These are phyloP conservation scores for Trichocladium antarcticum DNA, from an alignment of 495 filamentous ascomycete species.

Conservation along the genomic window DNA sequence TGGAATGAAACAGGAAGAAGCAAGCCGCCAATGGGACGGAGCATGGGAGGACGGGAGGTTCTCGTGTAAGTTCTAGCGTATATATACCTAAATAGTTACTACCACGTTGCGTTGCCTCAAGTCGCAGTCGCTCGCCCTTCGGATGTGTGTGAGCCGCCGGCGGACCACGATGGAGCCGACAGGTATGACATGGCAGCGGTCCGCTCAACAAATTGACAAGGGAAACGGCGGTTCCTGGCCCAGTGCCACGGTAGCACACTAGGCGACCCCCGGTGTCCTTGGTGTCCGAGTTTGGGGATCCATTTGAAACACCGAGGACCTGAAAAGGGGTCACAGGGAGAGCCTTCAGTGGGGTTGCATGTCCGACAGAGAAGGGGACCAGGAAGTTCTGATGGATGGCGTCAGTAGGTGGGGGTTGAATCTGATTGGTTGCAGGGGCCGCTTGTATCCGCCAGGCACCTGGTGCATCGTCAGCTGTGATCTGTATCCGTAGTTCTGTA, in stretches of 20 bases:
- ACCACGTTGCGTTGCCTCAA: conserved; percentile 1
- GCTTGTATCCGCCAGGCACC: no score
- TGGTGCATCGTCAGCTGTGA: no score
- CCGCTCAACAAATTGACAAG: not conserved
- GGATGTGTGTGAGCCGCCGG: not conserved
- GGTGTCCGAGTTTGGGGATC: no score
- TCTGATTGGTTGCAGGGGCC: no score
- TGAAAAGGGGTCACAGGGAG: not conserved
- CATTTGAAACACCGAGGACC: not conserved
- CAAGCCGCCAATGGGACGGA: not conserved
- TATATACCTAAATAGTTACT: not conserved
- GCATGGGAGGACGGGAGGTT: not conserved
- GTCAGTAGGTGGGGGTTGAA: no score
- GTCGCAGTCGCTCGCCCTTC: not conserved
- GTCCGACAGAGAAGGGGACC: no score
- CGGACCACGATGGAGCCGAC: conserved; percentile 6
- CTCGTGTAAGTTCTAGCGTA: not conserved
- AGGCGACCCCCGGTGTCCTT: not conserved
- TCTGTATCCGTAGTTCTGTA: no score
- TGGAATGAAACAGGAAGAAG: not conserved
- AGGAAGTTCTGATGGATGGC: no score
- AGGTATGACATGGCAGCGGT: conserved; percentile 15
- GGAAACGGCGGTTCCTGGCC: not conserved
- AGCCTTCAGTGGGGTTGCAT: no score
- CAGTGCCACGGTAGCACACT: not conserved